These are phyloP conservation scores for Byssoonygena ceratinophila DNA, from an alignment of 2,329 filamentous ascomycete genomes.

Conservation along the genomic window DNA sequence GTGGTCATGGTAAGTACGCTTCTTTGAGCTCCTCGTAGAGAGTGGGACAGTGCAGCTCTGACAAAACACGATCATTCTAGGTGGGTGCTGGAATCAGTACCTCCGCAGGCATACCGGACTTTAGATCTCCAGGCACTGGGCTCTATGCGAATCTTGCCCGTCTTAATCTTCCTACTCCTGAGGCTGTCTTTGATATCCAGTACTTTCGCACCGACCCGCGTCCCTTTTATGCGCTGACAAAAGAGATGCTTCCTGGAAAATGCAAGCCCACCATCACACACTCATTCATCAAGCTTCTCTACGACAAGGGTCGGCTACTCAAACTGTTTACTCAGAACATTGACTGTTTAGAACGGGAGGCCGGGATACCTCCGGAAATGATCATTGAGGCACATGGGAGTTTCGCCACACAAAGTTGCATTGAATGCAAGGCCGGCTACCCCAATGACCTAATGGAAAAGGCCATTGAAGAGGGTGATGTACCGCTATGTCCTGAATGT, in stretches of 20 bases:
- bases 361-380: conserved; percentile 67
- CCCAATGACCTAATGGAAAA: conserved; percentile 63
- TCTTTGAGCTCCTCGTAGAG: not conserved
- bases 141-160: conserved; percentile 85
- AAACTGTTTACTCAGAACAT: conserved; percentile 98
- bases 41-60: not conserved
- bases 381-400: conserved; percentile 94
- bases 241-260: conserved; percentile 82
- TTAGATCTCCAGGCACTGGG: conserved; percentile 83
- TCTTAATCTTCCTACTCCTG: conserved; percentile 74
- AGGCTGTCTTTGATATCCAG: conserved; percentile 86
- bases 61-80: conserved; percentile 23
- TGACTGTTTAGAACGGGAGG: conserved; percentile 80
- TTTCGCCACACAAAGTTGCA: conserved; percentile 82
- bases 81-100: conserved; percentile 71
- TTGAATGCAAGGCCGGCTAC: conserved; percentile 68
- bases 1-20: conserved; percentile 58
- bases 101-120: conserved; percentile 70
- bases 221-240: conserved; percentile 86
- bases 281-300: conserved; percentile 72
- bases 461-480: conserved; percentile 54
- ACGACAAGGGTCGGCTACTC: conserved; percentile 60
- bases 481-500: conserved; percentile 63
- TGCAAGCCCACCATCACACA: conserved; percentile 85
- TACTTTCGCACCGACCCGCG: conserved; percentile 77